These are phyloP conservation scores for Dryadomyces quercivorus DNA, from an alignment of 2,329 filamentous ascomycete genomes.

Conservation along the genomic window DNA sequence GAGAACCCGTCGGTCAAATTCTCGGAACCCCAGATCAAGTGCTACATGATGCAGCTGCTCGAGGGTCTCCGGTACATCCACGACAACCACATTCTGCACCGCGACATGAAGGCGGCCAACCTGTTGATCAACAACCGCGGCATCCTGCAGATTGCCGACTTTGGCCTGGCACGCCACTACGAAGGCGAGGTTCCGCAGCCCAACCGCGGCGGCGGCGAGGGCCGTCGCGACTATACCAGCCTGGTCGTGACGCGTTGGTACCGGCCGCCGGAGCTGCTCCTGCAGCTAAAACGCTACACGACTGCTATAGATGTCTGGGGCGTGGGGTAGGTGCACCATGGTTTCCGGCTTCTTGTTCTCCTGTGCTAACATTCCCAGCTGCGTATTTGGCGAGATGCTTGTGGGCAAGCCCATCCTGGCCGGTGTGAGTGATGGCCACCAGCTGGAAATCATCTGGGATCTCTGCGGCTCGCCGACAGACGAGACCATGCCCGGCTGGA, in stretches of 20 bases:
- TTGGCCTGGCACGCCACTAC: conserved; percentile 86
- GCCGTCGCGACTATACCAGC: conserved; percentile 85
- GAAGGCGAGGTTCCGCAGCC: conserved; percentile 69
- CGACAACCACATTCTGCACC: conserved; percentile 78
- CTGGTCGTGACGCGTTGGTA: conserved; percentile 97
- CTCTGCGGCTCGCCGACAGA: conserved; percentile 84
- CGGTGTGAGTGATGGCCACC: conserved; percentile 78
- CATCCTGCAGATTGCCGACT: conserved; percentile 92
- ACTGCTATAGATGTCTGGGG: conserved; percentile 98
- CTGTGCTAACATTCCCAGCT: conserved; percentile 35
- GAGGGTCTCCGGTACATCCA: conserved; percentile 86
- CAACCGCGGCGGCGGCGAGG: conserved; percentile 71
- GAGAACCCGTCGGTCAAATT: conserved; percentile 89
- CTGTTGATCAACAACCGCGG: conserved; percentile 90
- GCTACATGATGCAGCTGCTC: conserved; percentile 88
- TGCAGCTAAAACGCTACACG: conserved; percentile 86
- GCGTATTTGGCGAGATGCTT: conserved; percentile 97
- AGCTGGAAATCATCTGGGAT: conserved; percentile 88
- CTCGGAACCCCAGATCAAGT: conserved; percentile 87
- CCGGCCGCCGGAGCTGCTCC: conserved; percentile 78
- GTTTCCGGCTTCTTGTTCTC: not conserved
- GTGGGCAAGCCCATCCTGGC: conserved; percentile 84
- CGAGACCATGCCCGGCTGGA: conserved; percentile 88
- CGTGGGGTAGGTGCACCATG: conserved; percentile 55
- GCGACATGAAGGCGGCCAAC: conserved; percentile 98